Conservation (phyloP, 2,329 filamentous ascomycete species). For the Phaeosphaeriaceae sp. region DNA sequence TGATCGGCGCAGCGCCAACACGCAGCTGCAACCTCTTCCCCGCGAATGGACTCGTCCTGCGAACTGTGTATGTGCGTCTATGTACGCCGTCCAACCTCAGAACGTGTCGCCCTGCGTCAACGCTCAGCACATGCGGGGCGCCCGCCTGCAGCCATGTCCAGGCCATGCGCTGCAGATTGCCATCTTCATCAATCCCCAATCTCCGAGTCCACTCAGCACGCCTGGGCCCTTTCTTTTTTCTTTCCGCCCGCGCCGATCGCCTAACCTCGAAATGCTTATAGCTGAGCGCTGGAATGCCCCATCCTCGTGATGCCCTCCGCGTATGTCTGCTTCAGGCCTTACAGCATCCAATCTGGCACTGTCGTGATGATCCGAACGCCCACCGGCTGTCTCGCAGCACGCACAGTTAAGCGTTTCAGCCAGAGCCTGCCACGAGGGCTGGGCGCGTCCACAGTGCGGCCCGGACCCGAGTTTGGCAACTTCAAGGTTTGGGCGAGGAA, state of each 20-base stretch:
- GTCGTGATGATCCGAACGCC: conserved; percentile 1
- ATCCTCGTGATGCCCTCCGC: conserved; percentile 2
- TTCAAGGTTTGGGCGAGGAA: not conserved
- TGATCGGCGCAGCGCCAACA: conserved; percentile 1
- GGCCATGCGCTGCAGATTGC: conserved; percentile 17
- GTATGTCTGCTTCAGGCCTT: conserved; percentile 7
- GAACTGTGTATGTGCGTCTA: conserved; percentile 2
- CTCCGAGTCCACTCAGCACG: conserved; percentile 9
- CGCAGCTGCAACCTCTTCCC: not conserved
- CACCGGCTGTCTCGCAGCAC: not conserved
- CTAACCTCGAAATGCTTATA: conserved; percentile 1
- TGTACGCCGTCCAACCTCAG: conserved; percentile 3
- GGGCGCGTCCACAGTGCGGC: conserved; percentile 4
- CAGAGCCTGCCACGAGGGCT: not conserved
- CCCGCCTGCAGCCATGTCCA: conserved; percentile 2
- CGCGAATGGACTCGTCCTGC: not conserved
- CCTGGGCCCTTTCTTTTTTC: conserved; percentile 3
- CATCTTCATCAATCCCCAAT: conserved; percentile 14
- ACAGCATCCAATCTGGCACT: conserved; percentile 2
- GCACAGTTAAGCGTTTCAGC: not conserved
- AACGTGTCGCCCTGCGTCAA: not conserved
- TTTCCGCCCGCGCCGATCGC: conserved; percentile 21
- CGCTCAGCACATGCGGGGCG: conserved; percentile 12
- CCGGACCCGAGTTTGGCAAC: conserved; percentile 1
- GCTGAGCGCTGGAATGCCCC: conserved; percentile 6